Base-by-base conservation (phyloP, 2,329 filamentous ascomycete genomes). In the Alternaria panax region DNA sequence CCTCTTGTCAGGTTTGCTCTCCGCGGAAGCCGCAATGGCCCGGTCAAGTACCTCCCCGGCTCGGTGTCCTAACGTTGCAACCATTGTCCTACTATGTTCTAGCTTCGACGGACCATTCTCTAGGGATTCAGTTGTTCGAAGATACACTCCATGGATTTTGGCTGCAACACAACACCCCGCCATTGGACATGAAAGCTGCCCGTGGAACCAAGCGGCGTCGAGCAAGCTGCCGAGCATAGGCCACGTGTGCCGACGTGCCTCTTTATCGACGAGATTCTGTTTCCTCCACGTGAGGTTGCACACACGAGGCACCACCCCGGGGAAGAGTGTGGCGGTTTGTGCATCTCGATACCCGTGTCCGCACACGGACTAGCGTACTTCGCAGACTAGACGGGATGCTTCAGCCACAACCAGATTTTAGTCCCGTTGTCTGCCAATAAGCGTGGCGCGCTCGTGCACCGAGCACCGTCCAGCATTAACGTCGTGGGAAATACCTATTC, bases 1-100 rank as follows among this genome's bases (percentile, higher is more conserved):
- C 38, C 16, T 25, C 45, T 45, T 34, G 51, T 45, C 28, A 53
- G 14, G 28, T 34, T 20, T 43, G 18, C 32, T 25, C 42, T 48
- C 52, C 52, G 42, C 52, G 52, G 52, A 54, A 47, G 52, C 25
- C 38, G 50, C 41, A 45, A 46, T 46, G 30, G 51, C 51, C 51
- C 18, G 22, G 28, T 28, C 30, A 46, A 28, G 27, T 45, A 34
- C 40, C 18, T 27, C 48, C 18, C 52, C 52, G 42, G 34, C 30
- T 30, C 24, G 25, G 18, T 47, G 18, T 54, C 52, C 20, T 45
- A 41, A 40, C 42, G 9, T 40, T 47, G n/a, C 36, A 43, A 34
- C 22, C 36, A 42, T 43, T 51, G 30, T 25, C 54, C 54, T 16
- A 56, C 38, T 42, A 34, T 51, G 45, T 41, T 50, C 28, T 56